Percentiles rank a stretch among this genome's conserved stretches.
Conservation (phyloP, 371 early-diverging fungal species). For the Lichtheimia ramosa region DNA sequence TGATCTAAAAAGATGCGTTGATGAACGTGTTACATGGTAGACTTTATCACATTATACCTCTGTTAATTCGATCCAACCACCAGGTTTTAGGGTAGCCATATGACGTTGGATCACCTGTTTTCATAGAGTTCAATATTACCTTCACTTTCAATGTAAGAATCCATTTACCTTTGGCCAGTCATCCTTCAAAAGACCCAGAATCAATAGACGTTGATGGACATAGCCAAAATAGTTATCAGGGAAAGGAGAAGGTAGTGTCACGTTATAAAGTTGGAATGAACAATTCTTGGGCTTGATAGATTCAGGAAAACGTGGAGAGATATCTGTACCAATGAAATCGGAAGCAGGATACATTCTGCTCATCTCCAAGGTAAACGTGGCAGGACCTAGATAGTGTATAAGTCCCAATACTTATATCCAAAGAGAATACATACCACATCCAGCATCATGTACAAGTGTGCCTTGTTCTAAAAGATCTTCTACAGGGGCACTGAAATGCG, state of each 20-base stretch:
- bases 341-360: slow-evolving; percentile 55
- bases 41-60: slow-evolving; percentile 8
- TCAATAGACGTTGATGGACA: slow-evolving; percentile 40
- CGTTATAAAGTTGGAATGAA: slow-evolving; percentile 32
- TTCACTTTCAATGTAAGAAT: too few species aligned
- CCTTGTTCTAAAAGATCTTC: background rate
- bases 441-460: slow-evolving; percentile 2
- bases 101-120: slow-evolving; percentile 7
- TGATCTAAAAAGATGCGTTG: too few species aligned
- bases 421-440: slow-evolving; percentile 3
- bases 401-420: background rate
- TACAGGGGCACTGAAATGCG: slow-evolving; percentile 5
- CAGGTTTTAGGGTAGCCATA: slow-evolving; percentile 26
- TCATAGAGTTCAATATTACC: slow-evolving; percentile 1
- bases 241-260: slow-evolving; percentile 41
- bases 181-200: slow-evolving; percentile 23
- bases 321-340: slow-evolving; percentile 44
- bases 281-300: slow-evolving; percentile 47
- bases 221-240: slow-evolving; percentile 41
- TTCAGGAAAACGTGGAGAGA: slow-evolving; percentile 31
- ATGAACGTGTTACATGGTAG: too few species aligned
- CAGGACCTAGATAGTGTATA: slow-evolving; percentile 15
- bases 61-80: slow-evolving; percentile 42
- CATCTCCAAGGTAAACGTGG: slow-evolving; percentile 57
- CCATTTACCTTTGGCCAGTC: slow-evolving; percentile 19